Conservation (phyloP, 306 rosid genomes). For the Cucumis hystrix region DNA sequence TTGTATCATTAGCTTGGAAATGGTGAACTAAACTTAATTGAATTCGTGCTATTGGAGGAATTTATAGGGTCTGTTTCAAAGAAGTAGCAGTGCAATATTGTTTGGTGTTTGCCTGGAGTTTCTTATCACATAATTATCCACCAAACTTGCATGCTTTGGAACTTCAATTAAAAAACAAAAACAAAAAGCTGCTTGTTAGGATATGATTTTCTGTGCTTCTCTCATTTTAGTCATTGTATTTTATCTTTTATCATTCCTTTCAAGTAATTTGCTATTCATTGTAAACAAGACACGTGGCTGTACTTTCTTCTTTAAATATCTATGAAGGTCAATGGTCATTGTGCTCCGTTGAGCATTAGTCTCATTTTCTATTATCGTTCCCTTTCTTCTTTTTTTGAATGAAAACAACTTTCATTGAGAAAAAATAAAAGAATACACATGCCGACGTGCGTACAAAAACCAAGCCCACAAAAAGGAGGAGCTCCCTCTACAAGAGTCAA, state of each 20-base stretch:
- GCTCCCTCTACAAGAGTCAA: too few species aligned
- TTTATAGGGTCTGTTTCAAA: neutral
- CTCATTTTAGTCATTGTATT: neutral
- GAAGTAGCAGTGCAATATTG: neutral
- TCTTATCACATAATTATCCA: neutral
- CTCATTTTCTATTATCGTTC: neutral
- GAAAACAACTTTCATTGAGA: too few species aligned
- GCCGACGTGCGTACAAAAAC: too few species aligned
- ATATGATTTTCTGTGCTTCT: neutral
- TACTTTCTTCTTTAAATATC: neutral
- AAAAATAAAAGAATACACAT: too few species aligned
- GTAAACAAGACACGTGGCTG: too few species aligned
- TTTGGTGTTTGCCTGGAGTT: too few species aligned
- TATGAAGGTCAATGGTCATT: neutral
- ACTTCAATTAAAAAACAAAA: neutral
- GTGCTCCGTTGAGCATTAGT: neutral
- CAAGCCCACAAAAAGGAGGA: too few species aligned
- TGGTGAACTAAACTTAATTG: neutral
- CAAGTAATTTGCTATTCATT: neutral
- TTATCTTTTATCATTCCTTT: neutral
- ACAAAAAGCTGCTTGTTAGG: neutral
- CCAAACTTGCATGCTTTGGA: neutral
- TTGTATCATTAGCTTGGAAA: neutral
- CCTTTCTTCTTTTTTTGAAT: neutral
- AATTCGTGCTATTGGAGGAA: neutral